These are phyloP conservation scores for Lepidium didymum DNA, from an alignment of 345 rosid genomes.

Conservation along the genomic window DNA sequence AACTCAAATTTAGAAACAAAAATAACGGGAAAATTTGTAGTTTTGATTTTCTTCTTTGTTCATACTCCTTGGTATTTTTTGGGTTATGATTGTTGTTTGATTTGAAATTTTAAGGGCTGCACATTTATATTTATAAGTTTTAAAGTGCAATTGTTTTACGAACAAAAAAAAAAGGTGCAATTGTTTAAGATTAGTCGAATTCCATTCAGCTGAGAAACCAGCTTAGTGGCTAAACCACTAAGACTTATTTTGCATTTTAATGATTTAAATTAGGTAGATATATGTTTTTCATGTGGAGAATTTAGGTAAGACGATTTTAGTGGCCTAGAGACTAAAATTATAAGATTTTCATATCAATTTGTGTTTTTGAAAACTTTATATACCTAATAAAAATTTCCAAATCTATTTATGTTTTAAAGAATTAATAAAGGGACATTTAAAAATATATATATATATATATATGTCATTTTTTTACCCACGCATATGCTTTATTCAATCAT, in stretches of 20 bases:
- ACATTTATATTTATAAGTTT: background rate
- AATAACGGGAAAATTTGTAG: background rate
- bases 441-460: too few relatives aligned
- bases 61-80: background rate
- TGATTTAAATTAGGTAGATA: conserved; percentile 1
- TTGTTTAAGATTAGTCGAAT: background rate
- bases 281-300: conserved; percentile 4
- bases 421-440: background rate
- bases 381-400: background rate
- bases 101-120: background rate
- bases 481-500: background rate
- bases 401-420: background rate
- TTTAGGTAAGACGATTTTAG: conserved; percentile 21
- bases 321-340: background rate
- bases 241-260: background rate
- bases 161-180: too few relatives aligned
- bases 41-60: background rate
- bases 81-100: background rate
- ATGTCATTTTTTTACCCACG: background rate
- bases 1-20: background rate
- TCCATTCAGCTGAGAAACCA: conserved; percentile 4
- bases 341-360: background rate
- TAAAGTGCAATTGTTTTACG: background rate
- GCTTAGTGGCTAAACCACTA: conserved; percentile 13
- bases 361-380: background rate